Evolutionary conservation across 2,329 filamentous ascomycete species (phyloP), one percentile per base, ranked within the genome.

Genomic region (Nemania sp.): DNA sequence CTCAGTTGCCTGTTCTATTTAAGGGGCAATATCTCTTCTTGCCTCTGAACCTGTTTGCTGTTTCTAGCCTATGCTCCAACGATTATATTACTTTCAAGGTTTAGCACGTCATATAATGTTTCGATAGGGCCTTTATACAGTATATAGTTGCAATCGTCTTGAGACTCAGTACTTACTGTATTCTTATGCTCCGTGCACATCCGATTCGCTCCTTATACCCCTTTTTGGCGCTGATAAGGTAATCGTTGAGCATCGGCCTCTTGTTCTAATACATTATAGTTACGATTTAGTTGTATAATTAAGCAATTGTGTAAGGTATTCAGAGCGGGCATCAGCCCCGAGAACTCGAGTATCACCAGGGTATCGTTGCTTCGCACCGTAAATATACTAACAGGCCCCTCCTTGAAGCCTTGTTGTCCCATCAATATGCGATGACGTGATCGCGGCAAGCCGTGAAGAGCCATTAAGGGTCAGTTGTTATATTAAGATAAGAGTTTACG

Each of bases 11-110:
- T 17, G 12, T 63, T 54, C 5, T 46, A 49, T 13, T 54, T 53
- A 50, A 20, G 62, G 60, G 4, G 76, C 75, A 50, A 79, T 78
- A 2, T 29, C 25, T 25, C 52, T 56, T 34, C 42, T 54, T 55
- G 57, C 59, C 51, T 64, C 59, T 42, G n/a, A 45, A 29, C 46
- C 35, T 29, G 13, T 35, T 57, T 60, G 59, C n/a, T 60, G 57
- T 48, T 65, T 65, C 17, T 37, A 42, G 17, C 59, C 54, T 35
- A 64, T 61, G 18, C 46, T n/a, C n/a, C 15, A 13, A 25, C 13
- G 34, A 46, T 18, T 59, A 51, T 25, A n/a, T 7, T 43, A 42
- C 18, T 21, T 29, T 20, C 21, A 12, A 43, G 49, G 20, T 42
- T 35, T 32, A 25, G 11, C 37, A 40, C 53, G 43, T 63, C 45